Base-by-base conservation (phyloP, 2,329 filamentous ascomycete genomes). In the Niveomyces coronatus region DNA sequence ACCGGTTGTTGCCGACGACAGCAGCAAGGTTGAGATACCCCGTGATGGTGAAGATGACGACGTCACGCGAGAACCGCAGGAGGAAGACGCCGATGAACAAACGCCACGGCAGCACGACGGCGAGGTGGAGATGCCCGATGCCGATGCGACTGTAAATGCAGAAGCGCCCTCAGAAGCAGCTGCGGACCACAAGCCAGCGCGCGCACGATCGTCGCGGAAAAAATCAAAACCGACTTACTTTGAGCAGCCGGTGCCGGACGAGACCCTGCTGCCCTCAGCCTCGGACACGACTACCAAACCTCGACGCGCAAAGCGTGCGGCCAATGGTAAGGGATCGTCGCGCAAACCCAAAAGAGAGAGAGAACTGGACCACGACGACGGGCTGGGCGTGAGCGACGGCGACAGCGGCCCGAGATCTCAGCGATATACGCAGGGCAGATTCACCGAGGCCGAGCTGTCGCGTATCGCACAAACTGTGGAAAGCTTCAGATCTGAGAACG, bases 141-240 rank as follows among this genome's bases (percentile, higher is more conserved):
- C 40, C 10, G 43, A 39, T 4, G 36, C 32, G 18, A 16, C 44
- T 27, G 37, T 41, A 31, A 35, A 37, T 7, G 30, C 13, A 38
- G 30, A 16, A 17, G 18, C 9, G 24, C 20, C 14, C 15, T n/a
- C n/a, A 36, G n/a, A 33, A n/a, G n/a, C 31, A 27, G 24, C 31
- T 28, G n/a, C 35, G 8, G 22, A 32, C 13, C 31, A 39, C 14
- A 39, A 33, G 15, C 47, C 26, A 54, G 52, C 44, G 53, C 46
- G 44, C 40, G 20, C 50, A 27, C 54, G 58, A 18, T 54, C 63
- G 23, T 60, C 59, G 22, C 53, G 58, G 39, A 70, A 67, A 54
- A 71, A 67, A 53, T 57, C 63, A 33, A 72, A 72, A 48, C 63
- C 65, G 9, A 66, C 64, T 14, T 67, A 59, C 39, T 66, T 64